Base-by-base conservation (phyloP, 1,284 basidiomycete species). In the Microbotryum lychnidis-dioicae region DNA sequence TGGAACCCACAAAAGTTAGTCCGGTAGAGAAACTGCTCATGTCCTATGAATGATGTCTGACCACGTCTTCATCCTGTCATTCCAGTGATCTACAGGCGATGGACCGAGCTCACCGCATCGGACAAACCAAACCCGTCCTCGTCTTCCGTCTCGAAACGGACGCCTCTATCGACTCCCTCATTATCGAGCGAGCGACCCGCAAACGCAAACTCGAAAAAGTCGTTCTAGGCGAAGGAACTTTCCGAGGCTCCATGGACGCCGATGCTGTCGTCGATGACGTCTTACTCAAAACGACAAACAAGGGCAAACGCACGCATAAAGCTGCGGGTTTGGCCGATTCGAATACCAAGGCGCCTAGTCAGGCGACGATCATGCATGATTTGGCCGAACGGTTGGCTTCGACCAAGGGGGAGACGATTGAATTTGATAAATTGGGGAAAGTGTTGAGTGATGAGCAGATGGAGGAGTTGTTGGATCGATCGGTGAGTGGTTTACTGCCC, bases 81-180 rank as follows among this genome's bases (percentile, higher is more conserved):
- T 5, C 7, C 6, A 54, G 54, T 47, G 94, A 98, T 69, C 79
- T 91, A 6, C 93, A 98, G 75, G 94, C 94, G 0, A 91, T 94
- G 75, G 94, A 96, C 72, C 83, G 93, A 42, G 93, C 91, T 0
- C 93, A 97, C 75, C 85, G 93, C 8, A 97, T 97, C 62, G 93
- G 93, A 2, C 93, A 69, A 50, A 67, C 55, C 16, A 69, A 67
- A 27, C 62, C 67, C 10, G 57, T 62, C 14, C 61, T 69, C 50
- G 65, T 67, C 23, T 67, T 65, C 60, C 62, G 67, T n/a, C 51
- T 69, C 55, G 65, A 58, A 0, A 63, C 67, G 5, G 65, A 57
- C 47, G 56, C 60, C 44, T 60, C 64, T 2, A 59, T 68, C 61
- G 67, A 68, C 37, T 50, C 54, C 25, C 51, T 50, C 25, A 60